A percentile compares a stretch with the other conserved stretches of the same genome.
These are phyloP conservation scores for Cucumis hystrix DNA, from an alignment of 306 rosid genomes.

Conservation along the genomic window DNA sequence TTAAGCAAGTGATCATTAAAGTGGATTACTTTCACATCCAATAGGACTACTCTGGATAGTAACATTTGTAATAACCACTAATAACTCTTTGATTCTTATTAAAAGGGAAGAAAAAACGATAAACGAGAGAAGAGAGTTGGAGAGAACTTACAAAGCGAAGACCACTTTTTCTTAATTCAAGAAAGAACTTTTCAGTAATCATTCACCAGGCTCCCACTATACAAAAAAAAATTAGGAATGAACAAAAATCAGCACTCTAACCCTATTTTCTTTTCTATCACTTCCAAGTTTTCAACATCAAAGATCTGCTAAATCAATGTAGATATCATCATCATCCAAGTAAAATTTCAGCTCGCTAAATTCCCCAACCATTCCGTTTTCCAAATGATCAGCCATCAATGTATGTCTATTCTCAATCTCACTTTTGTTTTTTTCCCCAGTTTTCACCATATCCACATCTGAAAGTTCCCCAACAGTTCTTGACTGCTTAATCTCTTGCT, in stretches of 20 bases:
- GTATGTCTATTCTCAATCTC: constrained; percentile 13
- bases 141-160: not conserved
- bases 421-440: constrained; percentile 12
- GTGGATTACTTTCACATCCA: not conserved
- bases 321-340: constrained; percentile 32
- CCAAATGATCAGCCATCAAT: not conserved
- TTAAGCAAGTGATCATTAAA: not conserved
- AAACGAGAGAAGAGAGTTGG: not conserved
- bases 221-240: not conserved
- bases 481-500: not conserved
- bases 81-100: not conserved
- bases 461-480: not conserved
- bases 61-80: not conserved
- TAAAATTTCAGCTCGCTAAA: constrained; percentile 27
- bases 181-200: not conserved
- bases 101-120: not conserved
- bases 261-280: not conserved
- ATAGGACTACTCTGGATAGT: not conserved
- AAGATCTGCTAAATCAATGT: constrained; percentile 15
- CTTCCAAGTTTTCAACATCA: constrained; percentile 1
- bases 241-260: not conserved
- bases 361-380: not conserved
- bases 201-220: not conserved
- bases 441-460: constrained; percentile 21
- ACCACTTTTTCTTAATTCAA: not conserved